Conservation (phyloP, 371 early-diverging fungal genomes). For the Choanephora cucurbitarum region DNA sequence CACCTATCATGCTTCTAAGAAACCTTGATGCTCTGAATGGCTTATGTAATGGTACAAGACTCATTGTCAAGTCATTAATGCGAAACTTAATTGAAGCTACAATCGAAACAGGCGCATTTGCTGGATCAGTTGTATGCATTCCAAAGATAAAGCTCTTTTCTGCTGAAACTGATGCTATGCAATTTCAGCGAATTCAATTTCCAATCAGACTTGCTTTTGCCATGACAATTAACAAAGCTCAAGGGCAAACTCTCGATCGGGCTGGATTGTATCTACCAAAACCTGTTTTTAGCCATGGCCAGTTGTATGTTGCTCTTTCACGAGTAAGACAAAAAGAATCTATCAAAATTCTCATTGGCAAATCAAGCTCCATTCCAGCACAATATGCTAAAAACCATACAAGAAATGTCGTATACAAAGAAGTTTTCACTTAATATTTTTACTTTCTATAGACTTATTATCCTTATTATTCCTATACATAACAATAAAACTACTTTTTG, state of each 20-base stretch:
- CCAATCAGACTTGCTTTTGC: slow-evolving; percentile 28
- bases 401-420: no score
- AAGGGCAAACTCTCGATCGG: slow-evolving; percentile 27
- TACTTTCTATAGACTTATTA: no score
- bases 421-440: no score
- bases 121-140: slow-evolving; percentile 1
- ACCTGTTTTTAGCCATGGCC: no score
- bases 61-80: slow-evolving; percentile 13
- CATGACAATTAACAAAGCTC: slow-evolving; percentile 38
- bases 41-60: slow-evolving; percentile 33
- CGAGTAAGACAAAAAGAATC: no score
- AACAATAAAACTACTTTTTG: no score
- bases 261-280: slow-evolving; percentile 29
- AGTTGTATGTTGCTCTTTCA: no score
- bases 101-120: slow-evolving; percentile 11
- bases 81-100: slow-evolving; percentile 16
- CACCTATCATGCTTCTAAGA: slow-evolving; percentile 4
- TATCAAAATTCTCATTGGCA: no score
- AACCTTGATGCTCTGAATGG: slow-evolving; percentile 10
- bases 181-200: slow-evolving; percentile 14
- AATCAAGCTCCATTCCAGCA: no score
- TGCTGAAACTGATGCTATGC: neutral
- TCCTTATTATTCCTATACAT: no score
- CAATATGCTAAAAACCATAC: no score
- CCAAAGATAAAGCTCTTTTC: slow-evolving; percentile 5